Evolutionary conservation across 2,329 filamentous ascomycete genomes (phyloP).

Genomic region (Teratosphaeria destructans): DNA sequence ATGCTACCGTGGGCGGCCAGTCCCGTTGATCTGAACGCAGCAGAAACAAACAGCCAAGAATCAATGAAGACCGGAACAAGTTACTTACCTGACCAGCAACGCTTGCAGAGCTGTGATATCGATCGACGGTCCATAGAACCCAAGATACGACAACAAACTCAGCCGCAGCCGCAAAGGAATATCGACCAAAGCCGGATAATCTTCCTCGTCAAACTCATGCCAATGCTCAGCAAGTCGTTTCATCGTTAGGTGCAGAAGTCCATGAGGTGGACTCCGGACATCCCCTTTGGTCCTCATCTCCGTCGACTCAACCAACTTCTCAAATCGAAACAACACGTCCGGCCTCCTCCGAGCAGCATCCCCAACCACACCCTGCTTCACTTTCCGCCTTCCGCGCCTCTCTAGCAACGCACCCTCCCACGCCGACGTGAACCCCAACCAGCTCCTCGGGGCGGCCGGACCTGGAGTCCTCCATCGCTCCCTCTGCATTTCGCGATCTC

Average conservation of each 20-base stretch:
- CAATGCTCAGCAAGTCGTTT: slow-evolving; percentile 47
- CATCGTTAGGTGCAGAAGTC: slow-evolving; percentile 41
- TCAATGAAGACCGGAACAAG: background rate
- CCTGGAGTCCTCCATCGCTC: slow-evolving; percentile 28
- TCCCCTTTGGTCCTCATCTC: slow-evolving; percentile 15
- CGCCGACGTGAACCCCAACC: slow-evolving; percentile 26
- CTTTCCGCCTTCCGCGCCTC: slow-evolving; percentile 9
- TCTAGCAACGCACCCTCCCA: slow-evolving; percentile 12
- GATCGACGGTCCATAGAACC: slow-evolving; percentile 38
- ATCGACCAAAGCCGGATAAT: slow-evolving; percentile 43
- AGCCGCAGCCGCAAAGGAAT: slow-evolving; percentile 44
- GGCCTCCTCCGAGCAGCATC: slow-evolving; percentile 17
- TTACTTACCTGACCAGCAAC: slow-evolving; percentile 24
- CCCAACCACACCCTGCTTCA: slow-evolving; percentile 3
- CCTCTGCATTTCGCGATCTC: slow-evolving; percentile 21
- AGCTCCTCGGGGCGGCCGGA: slow-evolving; percentile 37
- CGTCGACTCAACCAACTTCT: slow-evolving; percentile 10
- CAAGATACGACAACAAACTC: slow-evolving; percentile 46
- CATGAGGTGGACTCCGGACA: slow-evolving; percentile 19
- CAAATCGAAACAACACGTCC: slow-evolving; percentile 16
- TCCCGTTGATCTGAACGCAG: background rate
- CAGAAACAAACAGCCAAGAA: background rate
- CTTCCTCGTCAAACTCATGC: slow-evolving; percentile 46
- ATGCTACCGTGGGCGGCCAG: too few species aligned
- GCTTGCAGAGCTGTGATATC: slow-evolving; percentile 38